Evolutionary conservation across 2,329 filamentous ascomycete genomes (phyloP).

Genomic region (Pseudogymnoascus sp.): DNA sequence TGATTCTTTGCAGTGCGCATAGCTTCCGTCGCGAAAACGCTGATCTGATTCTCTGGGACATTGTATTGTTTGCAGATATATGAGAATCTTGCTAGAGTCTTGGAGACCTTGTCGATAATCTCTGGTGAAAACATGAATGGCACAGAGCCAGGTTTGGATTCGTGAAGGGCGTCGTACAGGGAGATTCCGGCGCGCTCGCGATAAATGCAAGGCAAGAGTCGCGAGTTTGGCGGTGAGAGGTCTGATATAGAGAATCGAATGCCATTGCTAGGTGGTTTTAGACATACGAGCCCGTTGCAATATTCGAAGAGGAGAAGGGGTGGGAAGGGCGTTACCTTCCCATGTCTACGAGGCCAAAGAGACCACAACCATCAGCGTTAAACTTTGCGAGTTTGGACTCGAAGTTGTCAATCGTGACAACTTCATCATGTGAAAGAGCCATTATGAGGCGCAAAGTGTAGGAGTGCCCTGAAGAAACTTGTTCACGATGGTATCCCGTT

Average conservation of each 20-base stretch:
- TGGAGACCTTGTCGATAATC: conserved; percentile 58
- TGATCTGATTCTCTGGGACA: conserved; percentile 57
- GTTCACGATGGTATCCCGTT: neutral
- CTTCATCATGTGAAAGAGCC: conserved; percentile 16
- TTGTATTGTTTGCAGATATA: conserved; percentile 60
- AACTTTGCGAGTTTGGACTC: conserved; percentile 20
- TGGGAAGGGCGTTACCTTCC: conserved; percentile 23
- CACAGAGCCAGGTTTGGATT: conserved; percentile 30
- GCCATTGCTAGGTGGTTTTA: conserved; percentile 58
- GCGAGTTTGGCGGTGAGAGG: conserved; percentile 59
- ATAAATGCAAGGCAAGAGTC: conserved; percentile 69
- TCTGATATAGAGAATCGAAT: conserved; percentile 88
- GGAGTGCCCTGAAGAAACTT: neutral
- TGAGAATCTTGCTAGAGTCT: conserved; percentile 61
- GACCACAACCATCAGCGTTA: conserved; percentile 14
- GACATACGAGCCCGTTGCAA: neutral
- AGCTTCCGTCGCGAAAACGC: conserved; percentile 80
- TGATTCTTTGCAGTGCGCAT: conserved; percentile 75
- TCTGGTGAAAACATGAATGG: conserved; percentile 37
- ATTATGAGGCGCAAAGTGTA: conserved; percentile 10
- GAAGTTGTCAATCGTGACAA: conserved; percentile 27
- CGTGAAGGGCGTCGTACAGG: conserved; percentile 71
- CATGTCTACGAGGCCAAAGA: conserved; percentile 29
- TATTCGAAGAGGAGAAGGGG: neutral
- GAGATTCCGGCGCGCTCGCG: conserved; percentile 73